Evolutionary conservation across 1,139 yeast genomes (phyloP).

Genomic region (Pichia sp.): DNA sequence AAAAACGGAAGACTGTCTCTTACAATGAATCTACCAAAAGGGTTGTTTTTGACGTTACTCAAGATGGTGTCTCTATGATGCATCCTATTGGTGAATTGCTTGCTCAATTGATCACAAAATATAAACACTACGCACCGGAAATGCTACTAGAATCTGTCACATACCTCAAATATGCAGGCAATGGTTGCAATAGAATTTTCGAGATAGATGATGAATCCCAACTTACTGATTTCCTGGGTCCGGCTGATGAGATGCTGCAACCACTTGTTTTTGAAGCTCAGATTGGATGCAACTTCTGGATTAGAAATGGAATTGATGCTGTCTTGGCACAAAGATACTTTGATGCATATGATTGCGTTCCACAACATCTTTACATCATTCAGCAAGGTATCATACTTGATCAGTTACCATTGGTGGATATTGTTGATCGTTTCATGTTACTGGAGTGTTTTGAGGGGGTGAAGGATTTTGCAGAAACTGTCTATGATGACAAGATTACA

Average conservation of each 20-base stretch:
- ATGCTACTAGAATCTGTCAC: slow-evolving; percentile 7
- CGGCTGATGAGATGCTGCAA: slow-evolving; percentile 53
- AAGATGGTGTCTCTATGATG: slow-evolving; percentile 40
- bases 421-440: slow-evolving; percentile 59
- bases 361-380: slow-evolving; percentile 42
- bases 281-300: slow-evolving; percentile 79
- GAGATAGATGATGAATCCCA: neutral
- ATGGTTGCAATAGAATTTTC: neutral
- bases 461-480: slow-evolving; percentile 33
- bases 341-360: slow-evolving; percentile 35
- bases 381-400: slow-evolving; percentile 47
- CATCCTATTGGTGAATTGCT: slow-evolving; percentile 54
- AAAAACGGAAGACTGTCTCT: slow-evolving; percentile 2
- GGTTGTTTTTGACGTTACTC: slow-evolving; percentile 29
- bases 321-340: slow-evolving; percentile 40
- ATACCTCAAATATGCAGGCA: neutral
- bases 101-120: slow-evolving; percentile 34
- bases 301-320: slow-evolving; percentile 57
- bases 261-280: slow-evolving; percentile 68
- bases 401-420: slow-evolving; percentile 36
- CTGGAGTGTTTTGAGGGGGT: slow-evolving; percentile 42
- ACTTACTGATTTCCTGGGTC: slow-evolving; percentile 10
- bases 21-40: slow-evolving; percentile 7
- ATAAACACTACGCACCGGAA: slow-evolving; percentile 24
- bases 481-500: slow-evolving; percentile 52